Evolutionary conservation across 2,329 filamentous ascomycete species (phyloP).

Genomic region (Lachnellula cervina): DNA sequence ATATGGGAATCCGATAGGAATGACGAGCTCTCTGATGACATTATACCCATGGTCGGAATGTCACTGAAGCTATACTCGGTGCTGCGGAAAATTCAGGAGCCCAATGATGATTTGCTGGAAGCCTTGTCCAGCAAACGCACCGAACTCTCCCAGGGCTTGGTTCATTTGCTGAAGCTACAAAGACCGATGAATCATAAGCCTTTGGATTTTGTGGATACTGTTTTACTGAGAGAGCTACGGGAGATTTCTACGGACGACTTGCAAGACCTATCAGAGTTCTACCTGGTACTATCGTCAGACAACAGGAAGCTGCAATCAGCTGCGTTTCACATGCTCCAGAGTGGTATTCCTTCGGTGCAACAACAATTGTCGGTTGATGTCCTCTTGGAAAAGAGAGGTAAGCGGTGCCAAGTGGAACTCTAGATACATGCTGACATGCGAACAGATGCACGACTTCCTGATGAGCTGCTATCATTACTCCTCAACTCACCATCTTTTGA

Average conservation of each 20-base stretch:
- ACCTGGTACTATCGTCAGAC: slow-evolving; percentile 68
- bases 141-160: slow-evolving; percentile 50
- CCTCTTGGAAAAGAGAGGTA: slow-evolving; percentile 62
- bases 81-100: slow-evolving; percentile 60
- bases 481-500: slow-evolving; percentile 70
- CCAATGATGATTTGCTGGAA: slow-evolving; percentile 83
- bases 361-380: slow-evolving; percentile 77
- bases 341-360: slow-evolving; percentile 71
- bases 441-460: slow-evolving; percentile 63
- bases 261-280: slow-evolving; percentile 63
- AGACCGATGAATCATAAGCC: slow-evolving; percentile 53
- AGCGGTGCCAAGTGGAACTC: slow-evolving; percentile 6
- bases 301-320: slow-evolving; percentile 73
- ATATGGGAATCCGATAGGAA: slow-evolving; percentile 49
- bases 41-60: slow-evolving; percentile 61
- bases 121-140: slow-evolving; percentile 59
- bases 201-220: slow-evolving; percentile 67
- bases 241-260: slow-evolving; percentile 59
- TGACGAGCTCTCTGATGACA: slow-evolving; percentile 39
- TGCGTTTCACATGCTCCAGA: slow-evolving; percentile 75
- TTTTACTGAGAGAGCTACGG: slow-evolving; percentile 65
- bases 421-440: slow-evolving; percentile 10
- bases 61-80: slow-evolving; percentile 66
- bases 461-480: slow-evolving; percentile 79
- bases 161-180: slow-evolving; percentile 57